These are phyloP conservation scores for Talaromyces adpressus DNA, from an alignment of 495 filamentous ascomycete genomes.

Conservation along the genomic window DNA sequence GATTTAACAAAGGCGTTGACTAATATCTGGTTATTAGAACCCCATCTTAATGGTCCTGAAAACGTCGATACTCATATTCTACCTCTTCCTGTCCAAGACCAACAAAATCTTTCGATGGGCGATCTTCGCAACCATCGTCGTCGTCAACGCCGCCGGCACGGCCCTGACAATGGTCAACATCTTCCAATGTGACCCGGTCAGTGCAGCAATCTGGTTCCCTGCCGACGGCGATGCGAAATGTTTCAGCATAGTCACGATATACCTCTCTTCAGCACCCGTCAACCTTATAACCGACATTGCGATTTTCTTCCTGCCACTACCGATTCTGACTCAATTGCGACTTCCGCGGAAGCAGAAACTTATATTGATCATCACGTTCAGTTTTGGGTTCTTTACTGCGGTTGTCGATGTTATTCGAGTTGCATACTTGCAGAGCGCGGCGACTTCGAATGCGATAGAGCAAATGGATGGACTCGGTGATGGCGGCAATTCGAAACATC, in stretches of 20 bases:
- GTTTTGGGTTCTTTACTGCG: conserved; percentile 76
- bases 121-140: conserved; percentile 60
- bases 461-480: conserved; percentile 9
- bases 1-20: conserved; percentile 1
- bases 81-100: conserved; percentile 68
- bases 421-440: conserved; percentile 77
- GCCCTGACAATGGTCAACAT: conserved; percentile 80
- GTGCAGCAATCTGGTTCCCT: conserved; percentile 50
- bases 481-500: conserved; percentile 1
- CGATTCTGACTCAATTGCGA: conserved; percentile 77
- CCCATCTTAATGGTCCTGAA: conserved; percentile 72
- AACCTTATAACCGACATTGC: conserved; percentile 83
- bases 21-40: conserved; percentile 48
- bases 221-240: conserved; percentile 42
- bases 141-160: conserved; percentile 71
- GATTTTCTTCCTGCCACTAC: conserved; percentile 78
- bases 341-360: conserved; percentile 78
- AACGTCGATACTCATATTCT: conserved; percentile 87
- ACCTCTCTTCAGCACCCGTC: conserved; percentile 74
- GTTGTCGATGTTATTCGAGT: conserved; percentile 85
- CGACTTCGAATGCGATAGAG: conserved; percentile 27
- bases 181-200: conserved; percentile 77
- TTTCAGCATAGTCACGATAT: conserved; percentile 71
- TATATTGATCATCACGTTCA: conserved; percentile 76
- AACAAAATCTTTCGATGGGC: conserved; percentile 65